Base-by-base conservation (phyloP, 768 basidiomycete species). In the Tulasnella sp. region DNA sequence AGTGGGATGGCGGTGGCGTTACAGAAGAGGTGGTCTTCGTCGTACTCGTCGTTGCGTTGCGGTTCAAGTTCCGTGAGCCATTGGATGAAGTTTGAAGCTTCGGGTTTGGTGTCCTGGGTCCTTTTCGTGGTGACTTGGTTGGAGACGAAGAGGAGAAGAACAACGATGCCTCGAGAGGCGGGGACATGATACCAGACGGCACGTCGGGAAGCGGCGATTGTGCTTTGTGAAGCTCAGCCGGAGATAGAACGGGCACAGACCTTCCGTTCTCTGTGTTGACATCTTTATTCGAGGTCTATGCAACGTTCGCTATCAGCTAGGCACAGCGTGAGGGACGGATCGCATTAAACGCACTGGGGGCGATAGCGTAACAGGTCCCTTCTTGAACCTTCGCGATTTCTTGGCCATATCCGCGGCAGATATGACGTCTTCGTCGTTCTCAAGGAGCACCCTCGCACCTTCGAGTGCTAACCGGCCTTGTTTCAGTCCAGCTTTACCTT, bases 1-100 rank as follows among this genome's bases (percentile, higher is more conserved):
- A 57, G 41, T 57, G 54, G 23, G 54, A 57, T 21, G 54, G 54
- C 23, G 54, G 54, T 31, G 54, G 54, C n/a, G 54, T 35, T 32
- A 39, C 21, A 29, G 51, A 53, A 17, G 36, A 17, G 25, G 17
- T 37, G n/a, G 51, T 53, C 36, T n/a, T 37, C 12, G 36, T 39
- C 27, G 51, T 53, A 11, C 12, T 39, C 45, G 45, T 46, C 45
- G 45, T 46, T 31, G 45, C 45, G 23, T 46, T 46, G 45, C 45
- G 45, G 25, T 31, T 46, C 25, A 27, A 19, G 45, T 27, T 31
- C 45, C 45, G 32, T 46, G 45, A 46, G 45, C 25, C 45, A 31
- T n/a, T 25, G 25, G 45, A 25, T 46, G 27, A 23, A 31, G 25
- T 46, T 46, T 46, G 45, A 46, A n/a, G 45, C n/a, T 46, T 46